Percentiles rank a stretch among this genome's conserved stretches.
phyloP scores from a whole-genome alignment of 2,329 filamentous ascomycete species.

The Trichophyton benhamiae region DNA sequence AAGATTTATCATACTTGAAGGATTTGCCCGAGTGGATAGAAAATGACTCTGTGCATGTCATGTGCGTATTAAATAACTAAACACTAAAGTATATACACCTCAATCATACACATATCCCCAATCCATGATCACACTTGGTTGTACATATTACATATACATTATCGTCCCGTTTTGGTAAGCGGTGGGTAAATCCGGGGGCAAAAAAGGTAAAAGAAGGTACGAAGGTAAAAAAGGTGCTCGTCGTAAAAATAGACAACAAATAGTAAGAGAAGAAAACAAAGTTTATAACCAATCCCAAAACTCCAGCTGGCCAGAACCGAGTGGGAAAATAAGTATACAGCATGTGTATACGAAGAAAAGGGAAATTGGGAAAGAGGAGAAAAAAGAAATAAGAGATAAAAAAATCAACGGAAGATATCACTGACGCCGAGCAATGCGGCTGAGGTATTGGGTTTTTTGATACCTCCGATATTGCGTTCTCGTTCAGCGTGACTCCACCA shows the following conservation, averaged over 20 bases:
- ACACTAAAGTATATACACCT: neutral
- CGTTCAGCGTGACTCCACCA: conserved; percentile 37
- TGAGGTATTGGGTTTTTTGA: neutral
- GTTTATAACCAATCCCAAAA: neutral
- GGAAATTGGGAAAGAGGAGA: neutral
- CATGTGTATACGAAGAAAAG: conserved; percentile 13
- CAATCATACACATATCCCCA: neutral
- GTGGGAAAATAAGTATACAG: neutral
- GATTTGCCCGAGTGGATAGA: neutral
- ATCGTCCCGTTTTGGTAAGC: neutral
- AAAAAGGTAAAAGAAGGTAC: neutral
- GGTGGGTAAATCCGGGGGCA: neutral
- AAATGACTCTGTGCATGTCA: neutral
- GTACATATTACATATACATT: neutral
- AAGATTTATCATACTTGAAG: neutral
- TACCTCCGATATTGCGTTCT: conserved; percentile 20
- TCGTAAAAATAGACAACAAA: neutral
- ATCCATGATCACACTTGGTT: neutral
- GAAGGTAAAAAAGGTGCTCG: neutral
- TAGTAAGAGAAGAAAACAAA: neutral
- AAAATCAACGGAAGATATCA: conserved; percentile 8
- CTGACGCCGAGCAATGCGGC: neutral
- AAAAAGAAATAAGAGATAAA: no score
- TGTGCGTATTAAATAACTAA: neutral
- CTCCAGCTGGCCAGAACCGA: neutral